Evolutionary conservation across 306 rosid species (phyloP), one percentile per base, ranked within the genome.

Genomic region (Adenanthera pavonina): DNA sequence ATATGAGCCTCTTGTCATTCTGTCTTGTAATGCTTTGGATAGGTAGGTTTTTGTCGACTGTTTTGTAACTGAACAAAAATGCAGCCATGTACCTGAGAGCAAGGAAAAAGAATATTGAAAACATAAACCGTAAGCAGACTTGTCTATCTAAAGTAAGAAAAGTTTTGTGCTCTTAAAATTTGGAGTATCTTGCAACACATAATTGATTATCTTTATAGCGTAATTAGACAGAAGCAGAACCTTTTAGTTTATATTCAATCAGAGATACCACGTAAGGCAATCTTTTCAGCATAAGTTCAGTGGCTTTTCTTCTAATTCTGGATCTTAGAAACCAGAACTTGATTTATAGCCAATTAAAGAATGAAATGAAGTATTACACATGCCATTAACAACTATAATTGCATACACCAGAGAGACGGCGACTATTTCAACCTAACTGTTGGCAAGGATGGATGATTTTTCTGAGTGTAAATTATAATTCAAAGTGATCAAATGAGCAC

Each of bases 51-150:
- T 83, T 86, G 82, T 70, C 69, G n/a, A 83, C 79, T 5, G 89
- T 79, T 60, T 84, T 89, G 82, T 74, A 84, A 74, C 85, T 81
- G 78, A 85, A 10, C 5, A 90, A 87, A 86, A 88, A 78, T 78
- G 88, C 84, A 65, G 95, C 92, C 95, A 91, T 90, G 65, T 51
- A 76, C 84, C 92, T 91, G 86, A 79, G 78, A 46, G 20, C 36
- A 65, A 51, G 16, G 20, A 64, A 17, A 61, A 78, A 11, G 48
- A 3, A 67, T 17, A 43, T 40, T 4, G 7, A 69, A 65, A 72
- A 0, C 71, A 19, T 19, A 57, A 49, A 35, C 38, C 46, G n/a
- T 67, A 40, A 81, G 74, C n/a, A 72, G 59, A 8, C 54, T 64
- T 6, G n/a, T 47, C 41, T 44, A 11, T 67, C 33, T 6, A 57